These are phyloP conservation scores for Phytopythium cucurbitacearum DNA, from an alignment of 352 stramenopile genomes.

Conservation along the genomic window DNA sequence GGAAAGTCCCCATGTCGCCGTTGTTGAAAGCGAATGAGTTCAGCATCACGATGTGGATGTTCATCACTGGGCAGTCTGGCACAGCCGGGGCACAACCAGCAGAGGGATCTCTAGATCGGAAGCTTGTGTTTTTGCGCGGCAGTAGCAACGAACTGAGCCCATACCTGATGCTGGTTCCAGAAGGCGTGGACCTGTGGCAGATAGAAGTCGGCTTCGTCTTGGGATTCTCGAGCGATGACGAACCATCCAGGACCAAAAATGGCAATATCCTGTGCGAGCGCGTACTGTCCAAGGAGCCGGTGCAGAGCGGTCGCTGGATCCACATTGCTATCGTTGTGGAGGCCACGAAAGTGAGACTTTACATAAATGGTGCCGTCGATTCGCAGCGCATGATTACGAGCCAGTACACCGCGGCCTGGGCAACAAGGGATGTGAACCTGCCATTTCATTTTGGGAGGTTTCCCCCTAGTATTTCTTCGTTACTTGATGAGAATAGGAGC, in stretches of 20 bases:
- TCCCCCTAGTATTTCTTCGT: neutral
- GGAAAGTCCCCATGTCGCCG: conserved; percentile 35
- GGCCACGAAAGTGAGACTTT: conserved; percentile 82
- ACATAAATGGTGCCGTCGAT: conserved; percentile 88
- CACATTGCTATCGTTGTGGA: conserved; percentile 88
- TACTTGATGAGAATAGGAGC: neutral
- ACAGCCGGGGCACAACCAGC: neutral
- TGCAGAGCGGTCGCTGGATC: conserved; percentile 70
- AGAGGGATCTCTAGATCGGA: conserved; percentile 15
- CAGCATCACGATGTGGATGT: conserved; percentile 87
- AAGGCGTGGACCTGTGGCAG: conserved; percentile 38
- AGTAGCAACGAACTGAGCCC: conserved; percentile 52
- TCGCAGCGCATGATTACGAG: conserved; percentile 61
- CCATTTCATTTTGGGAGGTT: conserved; percentile 55
- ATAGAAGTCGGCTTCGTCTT: conserved; percentile 56
- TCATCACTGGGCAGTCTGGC: conserved; percentile 20
- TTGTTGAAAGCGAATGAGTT: conserved; percentile 76
- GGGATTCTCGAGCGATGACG: neutral
- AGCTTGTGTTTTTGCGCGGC: conserved; percentile 76
- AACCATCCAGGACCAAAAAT: too few species aligned
- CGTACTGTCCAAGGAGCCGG: conserved; percentile 64
- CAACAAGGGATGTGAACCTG: conserved; percentile 27
- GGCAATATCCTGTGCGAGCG: conserved; percentile 35
- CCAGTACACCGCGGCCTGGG: conserved; percentile 22
- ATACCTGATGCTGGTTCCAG: conserved; percentile 49